phyloP scores from a whole-genome alignment of 169 alveolate species.

The Cystoisospora suis region DNA sequence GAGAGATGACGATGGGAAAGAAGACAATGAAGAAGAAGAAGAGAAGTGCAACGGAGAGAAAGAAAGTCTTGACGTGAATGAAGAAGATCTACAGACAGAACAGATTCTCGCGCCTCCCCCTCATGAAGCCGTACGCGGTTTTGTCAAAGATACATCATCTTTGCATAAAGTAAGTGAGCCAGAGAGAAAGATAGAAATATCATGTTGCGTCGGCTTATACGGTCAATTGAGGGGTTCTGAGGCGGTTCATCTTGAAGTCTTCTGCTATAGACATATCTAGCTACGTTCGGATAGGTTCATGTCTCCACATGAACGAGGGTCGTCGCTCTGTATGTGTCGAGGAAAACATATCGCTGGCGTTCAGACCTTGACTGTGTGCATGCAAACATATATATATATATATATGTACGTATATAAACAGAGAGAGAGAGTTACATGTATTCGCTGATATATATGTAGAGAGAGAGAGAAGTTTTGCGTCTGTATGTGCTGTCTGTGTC shows the following conservation, averaged over 20 bases:
- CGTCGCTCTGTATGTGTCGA: too few species aligned
- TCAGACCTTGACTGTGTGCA: not conserved
- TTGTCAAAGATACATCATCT: slow-evolving; percentile 17
- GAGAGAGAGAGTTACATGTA: not conserved
- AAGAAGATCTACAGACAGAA: not conserved
- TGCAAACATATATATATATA: too few species aligned
- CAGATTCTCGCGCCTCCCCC: slow-evolving; percentile 36
- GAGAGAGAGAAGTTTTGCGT: not conserved
- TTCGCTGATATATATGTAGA: not conserved
- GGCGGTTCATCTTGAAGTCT: too few species aligned
- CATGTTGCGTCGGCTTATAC: too few species aligned
- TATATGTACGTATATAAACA: not conserved
- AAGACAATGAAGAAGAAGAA: not conserved
- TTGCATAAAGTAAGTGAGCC: slow-evolving; percentile 27
- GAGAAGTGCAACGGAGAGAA: too few species aligned
- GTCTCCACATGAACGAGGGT: too few species aligned
- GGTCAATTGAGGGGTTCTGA: too few species aligned
- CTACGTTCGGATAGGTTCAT: too few species aligned
- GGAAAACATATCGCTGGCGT: too few species aligned
- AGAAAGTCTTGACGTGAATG: too few species aligned
- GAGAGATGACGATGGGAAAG: not conserved
- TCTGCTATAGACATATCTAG: too few species aligned
- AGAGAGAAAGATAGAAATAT: too few species aligned
- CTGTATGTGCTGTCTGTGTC: not conserved
- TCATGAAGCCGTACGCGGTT: slow-evolving; percentile 28